Percentiles rank a stretch among this genome's conserved stretches.
phyloP scores from a whole-genome alignment of 768 basidiomycete species.

The Amanita brunnescens region DNA sequence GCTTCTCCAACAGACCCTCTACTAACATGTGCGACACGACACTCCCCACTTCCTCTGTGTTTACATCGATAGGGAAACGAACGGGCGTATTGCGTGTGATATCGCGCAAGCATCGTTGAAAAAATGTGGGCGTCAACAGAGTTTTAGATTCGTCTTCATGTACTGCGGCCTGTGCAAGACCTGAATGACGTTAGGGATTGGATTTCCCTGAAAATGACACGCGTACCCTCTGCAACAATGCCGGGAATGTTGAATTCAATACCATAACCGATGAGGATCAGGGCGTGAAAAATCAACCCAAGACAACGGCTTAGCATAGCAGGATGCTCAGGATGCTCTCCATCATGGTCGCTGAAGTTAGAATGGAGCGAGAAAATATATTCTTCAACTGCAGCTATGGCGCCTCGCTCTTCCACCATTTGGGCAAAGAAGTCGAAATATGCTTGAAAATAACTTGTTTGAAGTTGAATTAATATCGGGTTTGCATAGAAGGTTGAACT shows the following conservation, averaged over 20 bases:
- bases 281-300: constrained; percentile 37
- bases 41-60: neutral
- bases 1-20: neutral
- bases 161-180: constrained; percentile 6
- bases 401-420: constrained; percentile 30
- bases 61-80: neutral
- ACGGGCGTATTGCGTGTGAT: neutral
- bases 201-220: neutral
- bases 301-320: constrained; percentile 30
- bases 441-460: constrained; percentile 39
- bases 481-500: constrained; percentile 8
- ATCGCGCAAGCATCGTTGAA: neutral
- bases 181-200: neutral
- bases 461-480: neutral
- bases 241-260: constrained; percentile 41
- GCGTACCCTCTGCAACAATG: constrained; percentile 39
- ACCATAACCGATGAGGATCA: constrained; percentile 47
- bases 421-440: constrained; percentile 43
- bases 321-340: constrained; percentile 31
- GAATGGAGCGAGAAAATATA: constrained; percentile 42
- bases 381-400: constrained; percentile 36
- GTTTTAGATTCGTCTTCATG: neutral
- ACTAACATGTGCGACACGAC: neutral
- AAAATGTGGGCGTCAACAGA: neutral
- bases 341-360: constrained; percentile 28